Conservation (phyloP, 2,329 filamentous ascomycete species). For the Trichoderma aggressivum region DNA sequence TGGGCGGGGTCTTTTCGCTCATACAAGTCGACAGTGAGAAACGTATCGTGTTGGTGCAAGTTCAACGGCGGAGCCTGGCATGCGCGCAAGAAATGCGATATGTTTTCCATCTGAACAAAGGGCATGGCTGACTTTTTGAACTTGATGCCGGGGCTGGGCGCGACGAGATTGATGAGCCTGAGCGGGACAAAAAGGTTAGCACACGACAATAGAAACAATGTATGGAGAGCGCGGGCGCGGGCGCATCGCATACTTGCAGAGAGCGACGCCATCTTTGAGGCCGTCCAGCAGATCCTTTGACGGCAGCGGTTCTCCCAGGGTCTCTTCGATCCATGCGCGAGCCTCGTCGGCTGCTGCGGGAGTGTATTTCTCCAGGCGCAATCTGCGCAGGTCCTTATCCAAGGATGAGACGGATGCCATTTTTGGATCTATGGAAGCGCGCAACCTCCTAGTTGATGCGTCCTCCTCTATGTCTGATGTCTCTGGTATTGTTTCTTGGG, state of each 20-base stretch:
- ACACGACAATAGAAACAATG: not conserved
- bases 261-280: constrained; percentile 83
- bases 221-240: not conserved
- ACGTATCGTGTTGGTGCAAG: constrained; percentile 89
- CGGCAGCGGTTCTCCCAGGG: constrained; percentile 69
- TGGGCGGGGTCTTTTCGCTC: constrained; percentile 95
- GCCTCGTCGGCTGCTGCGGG: constrained; percentile 84
- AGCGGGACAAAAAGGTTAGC: not conserved
- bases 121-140: constrained; percentile 94
- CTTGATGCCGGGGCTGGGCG: constrained; percentile 74
- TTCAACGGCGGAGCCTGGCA: constrained; percentile 82
- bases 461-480: not conserved
- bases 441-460: not conserved
- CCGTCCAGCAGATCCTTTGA: constrained; percentile 75
- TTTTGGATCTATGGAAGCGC: constrained; percentile 12
- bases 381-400: constrained; percentile 89
- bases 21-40: constrained; percentile 94
- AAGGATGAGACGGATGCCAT: constrained; percentile 95
- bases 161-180: constrained; percentile 77
- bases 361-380: constrained; percentile 92
- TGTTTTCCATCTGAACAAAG: constrained; percentile 99
- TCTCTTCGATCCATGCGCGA: constrained; percentile 78
- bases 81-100: constrained; percentile 88
- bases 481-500: not conserved
- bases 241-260: constrained; percentile 72